These are phyloP conservation scores for Magnaporthales sp. DNA, from an alignment of 2,329 filamentous ascomycete genomes.

Conservation along the genomic window DNA sequence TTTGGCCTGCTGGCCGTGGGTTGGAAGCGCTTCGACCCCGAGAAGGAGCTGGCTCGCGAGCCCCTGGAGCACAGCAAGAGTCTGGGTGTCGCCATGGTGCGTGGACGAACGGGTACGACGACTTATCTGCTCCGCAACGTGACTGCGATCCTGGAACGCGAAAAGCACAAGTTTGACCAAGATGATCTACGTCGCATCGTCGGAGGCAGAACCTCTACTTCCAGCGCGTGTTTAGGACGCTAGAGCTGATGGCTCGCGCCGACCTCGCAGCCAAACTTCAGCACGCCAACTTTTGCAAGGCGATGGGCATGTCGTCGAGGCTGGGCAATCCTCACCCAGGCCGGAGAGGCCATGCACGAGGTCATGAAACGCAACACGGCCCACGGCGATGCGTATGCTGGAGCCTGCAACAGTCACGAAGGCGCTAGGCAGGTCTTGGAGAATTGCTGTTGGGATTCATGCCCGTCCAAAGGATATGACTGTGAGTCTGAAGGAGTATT, in stretches of 20 bases:
- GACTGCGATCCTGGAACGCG: conserved; percentile 54
- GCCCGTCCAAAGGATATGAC: not conserved
- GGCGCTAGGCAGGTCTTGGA: conserved; percentile 51
- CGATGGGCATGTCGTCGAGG: conserved; percentile 31
- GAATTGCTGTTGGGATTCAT: conserved; percentile 49
- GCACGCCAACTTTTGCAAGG: conserved; percentile 37
- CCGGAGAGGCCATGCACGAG: conserved; percentile 61
- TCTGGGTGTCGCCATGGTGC: conserved; percentile 57
- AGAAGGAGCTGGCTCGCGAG: conserved; percentile 48
- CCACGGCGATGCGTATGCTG: conserved; percentile 58
- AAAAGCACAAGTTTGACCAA: conserved; percentile 33
- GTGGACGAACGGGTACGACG: conserved; percentile 54
- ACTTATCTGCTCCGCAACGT: conserved; percentile 64
- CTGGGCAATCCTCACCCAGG: conserved; percentile 44
- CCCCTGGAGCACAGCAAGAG: conserved; percentile 61
- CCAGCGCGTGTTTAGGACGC: conserved; percentile 20
- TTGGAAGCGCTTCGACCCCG: conserved; percentile 58
- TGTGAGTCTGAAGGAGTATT: not conserved
- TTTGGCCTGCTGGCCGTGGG: conserved; percentile 59
- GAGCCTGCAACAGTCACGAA: conserved; percentile 59
- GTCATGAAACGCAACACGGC: conserved; percentile 57
- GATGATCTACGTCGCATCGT: conserved; percentile 30
- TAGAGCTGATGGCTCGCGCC: conserved; percentile 25
- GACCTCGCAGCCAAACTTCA: conserved; percentile 24
- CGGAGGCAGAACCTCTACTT: conserved; percentile 27